Percentiles rank a stretch among this genome's conserved stretches.
These are phyloP conservation scores for Mycena rebaudengoi DNA, from an alignment of 768 basidiomycete genomes.

Conservation along the genomic window DNA sequence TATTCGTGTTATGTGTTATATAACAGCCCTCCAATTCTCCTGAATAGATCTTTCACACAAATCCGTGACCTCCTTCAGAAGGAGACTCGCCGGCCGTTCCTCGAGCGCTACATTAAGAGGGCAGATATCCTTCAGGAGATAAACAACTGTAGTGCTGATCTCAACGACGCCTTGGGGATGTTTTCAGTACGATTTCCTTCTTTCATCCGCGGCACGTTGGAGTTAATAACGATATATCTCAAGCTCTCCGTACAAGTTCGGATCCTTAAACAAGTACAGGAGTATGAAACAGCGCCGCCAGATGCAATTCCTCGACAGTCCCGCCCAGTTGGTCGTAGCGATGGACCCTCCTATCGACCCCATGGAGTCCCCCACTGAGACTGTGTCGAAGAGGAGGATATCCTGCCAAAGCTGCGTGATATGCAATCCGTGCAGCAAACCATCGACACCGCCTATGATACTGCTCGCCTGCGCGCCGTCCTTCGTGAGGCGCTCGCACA, in stretches of 20 bases:
- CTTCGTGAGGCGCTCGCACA: slow-evolving; percentile 64
- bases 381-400: too few species aligned
- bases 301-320: too few species aligned
- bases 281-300: too few species aligned
- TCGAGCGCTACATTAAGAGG: slow-evolving; percentile 73
- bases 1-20: not conserved
- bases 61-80: slow-evolving; percentile 57
- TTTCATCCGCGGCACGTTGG: too few species aligned
- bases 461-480: slow-evolving; percentile 60
- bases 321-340: too few species aligned
- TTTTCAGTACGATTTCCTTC: slow-evolving; percentile 52
- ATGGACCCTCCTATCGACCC: too few species aligned
- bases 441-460: slow-evolving; percentile 59
- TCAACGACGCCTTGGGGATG: slow-evolving; percentile 61
- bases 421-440: slow-evolving; percentile 48
- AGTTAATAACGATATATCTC: too few species aligned
- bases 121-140: slow-evolving; percentile 66
- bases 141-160: slow-evolving; percentile 54
- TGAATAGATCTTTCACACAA: slow-evolving; percentile 37
- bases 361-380: too few species aligned
- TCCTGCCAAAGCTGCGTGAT: slow-evolving; percentile 29
- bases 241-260: slow-evolving; percentile 59
- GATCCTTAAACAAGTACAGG: slow-evolving; percentile 57
- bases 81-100: slow-evolving; percentile 66
- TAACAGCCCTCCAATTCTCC: not conserved